A percentile compares a stretch with the other conserved stretches of the same genome.
Conservation (phyloP, 2,329 filamentous ascomycete species). For the Akanthomyces muscarius region DNA sequence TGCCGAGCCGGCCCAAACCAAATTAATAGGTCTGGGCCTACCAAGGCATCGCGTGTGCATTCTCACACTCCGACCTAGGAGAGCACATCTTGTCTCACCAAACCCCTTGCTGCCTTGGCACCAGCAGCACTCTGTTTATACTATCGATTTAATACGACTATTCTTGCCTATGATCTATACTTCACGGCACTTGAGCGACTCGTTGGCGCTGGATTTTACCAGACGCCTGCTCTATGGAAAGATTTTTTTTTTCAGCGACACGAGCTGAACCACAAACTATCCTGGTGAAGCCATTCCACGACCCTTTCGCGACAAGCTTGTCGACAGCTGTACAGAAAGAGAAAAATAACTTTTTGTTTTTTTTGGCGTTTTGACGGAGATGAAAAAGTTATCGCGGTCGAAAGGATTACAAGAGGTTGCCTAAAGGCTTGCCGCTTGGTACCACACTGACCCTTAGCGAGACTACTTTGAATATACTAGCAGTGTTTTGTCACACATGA, state of each 20-base stretch:
- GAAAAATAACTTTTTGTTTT: constrained; percentile 1
- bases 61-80: not conserved
- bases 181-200: constrained; percentile 6
- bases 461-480: constrained; percentile 21
- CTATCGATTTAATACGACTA: constrained; percentile 10
- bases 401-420: constrained; percentile 10
- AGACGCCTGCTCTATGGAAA: not conserved
- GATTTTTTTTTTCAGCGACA: not conserved
- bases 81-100: not conserved
- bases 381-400: constrained; percentile 18
- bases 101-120: not conserved
- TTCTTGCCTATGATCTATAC: not conserved
- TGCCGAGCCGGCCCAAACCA: not conserved
- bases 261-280: not conserved
- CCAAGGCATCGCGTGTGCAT: not conserved
- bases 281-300: not conserved
- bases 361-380: constrained; percentile 16
- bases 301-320: constrained; percentile 1
- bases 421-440: constrained; percentile 8
- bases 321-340: constrained; percentile 10
- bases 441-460: constrained; percentile 19
- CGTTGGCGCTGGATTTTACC: constrained; percentile 1
- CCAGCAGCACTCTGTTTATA: not conserved
- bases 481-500: constrained; percentile 20
- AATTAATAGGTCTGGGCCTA: constrained; percentile 3